These are phyloP conservation scores for Exophiala aquamarina DNA, from an alignment of 2,329 filamentous ascomycete genomes.

Conservation along the genomic window DNA sequence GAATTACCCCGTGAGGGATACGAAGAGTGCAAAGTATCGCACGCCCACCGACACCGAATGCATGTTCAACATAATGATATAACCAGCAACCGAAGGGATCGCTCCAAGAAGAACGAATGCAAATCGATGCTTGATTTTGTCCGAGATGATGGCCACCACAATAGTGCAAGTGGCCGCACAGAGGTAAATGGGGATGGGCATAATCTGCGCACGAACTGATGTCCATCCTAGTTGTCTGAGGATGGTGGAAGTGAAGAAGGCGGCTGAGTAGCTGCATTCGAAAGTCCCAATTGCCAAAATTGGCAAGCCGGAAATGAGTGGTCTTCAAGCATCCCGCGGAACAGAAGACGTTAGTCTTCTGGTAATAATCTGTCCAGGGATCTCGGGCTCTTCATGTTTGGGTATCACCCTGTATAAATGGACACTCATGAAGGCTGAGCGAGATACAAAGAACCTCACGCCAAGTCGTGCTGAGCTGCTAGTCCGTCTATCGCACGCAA, in stretches of 20 bases:
- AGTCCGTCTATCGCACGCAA: no score
- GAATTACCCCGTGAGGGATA: constrained; percentile 31
- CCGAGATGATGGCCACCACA: constrained; percentile 30
- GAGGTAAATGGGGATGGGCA: constrained; percentile 36
- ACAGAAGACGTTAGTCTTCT: no score
- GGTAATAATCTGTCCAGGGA: no score
- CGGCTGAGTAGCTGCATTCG: constrained; percentile 33
- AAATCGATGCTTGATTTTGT: constrained; percentile 33
- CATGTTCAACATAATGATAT: constrained; percentile 33
- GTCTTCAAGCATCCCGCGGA: no score
- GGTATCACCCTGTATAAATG: no score
- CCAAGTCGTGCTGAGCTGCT: no score
- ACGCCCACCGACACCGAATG: constrained; percentile 23
- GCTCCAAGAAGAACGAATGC: constrained; percentile 34
- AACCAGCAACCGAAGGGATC: constrained; percentile 34
- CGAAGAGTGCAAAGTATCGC: constrained; percentile 30
- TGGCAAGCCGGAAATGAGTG: no score
- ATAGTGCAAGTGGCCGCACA: constrained; percentile 30
- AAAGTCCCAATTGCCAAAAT: constrained; percentile 36
- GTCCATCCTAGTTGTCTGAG: constrained; percentile 34
- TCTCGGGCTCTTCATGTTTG: no score
- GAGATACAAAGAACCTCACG: no score
- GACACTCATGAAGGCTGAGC: no score
- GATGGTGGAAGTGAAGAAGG: constrained; percentile 37
- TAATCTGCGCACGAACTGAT: constrained; percentile 32